phyloP scores from a whole-genome alignment of 306 rosid genomes.

The Castanea sativa region DNA sequence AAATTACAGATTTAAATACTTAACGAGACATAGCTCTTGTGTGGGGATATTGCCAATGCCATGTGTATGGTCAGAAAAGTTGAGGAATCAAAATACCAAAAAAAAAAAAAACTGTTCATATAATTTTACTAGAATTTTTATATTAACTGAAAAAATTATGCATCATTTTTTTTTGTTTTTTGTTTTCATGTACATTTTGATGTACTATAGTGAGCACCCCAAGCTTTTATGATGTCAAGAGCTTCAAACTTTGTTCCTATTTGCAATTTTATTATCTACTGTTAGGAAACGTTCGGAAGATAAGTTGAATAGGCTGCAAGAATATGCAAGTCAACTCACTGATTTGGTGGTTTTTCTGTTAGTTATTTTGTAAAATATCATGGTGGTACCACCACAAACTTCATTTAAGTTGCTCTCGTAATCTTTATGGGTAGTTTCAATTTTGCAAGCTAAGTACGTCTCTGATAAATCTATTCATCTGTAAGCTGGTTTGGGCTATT shows the following conservation, averaged over 20 bases:
- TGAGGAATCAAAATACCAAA: not conserved
- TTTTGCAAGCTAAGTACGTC: not conserved
- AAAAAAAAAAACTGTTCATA: not conserved
- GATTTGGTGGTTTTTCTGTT: not conserved
- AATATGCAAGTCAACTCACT: not conserved
- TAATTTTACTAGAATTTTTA: not conserved
- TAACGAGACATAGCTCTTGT: not conserved
- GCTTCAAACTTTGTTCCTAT: not conserved
- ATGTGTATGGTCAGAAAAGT: not conserved
- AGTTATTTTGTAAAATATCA: not conserved
- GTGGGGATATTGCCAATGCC: not conserved
- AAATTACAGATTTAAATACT: not conserved
- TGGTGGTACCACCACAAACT: not conserved
- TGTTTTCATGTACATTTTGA: not conserved
- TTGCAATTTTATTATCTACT: constrained; percentile 1
- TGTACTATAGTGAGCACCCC: not conserved
- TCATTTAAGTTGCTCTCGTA: not conserved
- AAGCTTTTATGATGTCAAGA: not conserved
- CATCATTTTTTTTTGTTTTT: not conserved
- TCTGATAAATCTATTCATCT: not conserved
- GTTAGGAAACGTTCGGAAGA: not conserved
- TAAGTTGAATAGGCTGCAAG: not conserved
- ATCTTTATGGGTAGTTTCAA: not conserved
- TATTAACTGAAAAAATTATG: not conserved
- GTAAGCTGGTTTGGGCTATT: too few relatives aligned